Conservation (phyloP, 2,329 filamentous ascomycete species). For the Capronia epimyces region DNA sequence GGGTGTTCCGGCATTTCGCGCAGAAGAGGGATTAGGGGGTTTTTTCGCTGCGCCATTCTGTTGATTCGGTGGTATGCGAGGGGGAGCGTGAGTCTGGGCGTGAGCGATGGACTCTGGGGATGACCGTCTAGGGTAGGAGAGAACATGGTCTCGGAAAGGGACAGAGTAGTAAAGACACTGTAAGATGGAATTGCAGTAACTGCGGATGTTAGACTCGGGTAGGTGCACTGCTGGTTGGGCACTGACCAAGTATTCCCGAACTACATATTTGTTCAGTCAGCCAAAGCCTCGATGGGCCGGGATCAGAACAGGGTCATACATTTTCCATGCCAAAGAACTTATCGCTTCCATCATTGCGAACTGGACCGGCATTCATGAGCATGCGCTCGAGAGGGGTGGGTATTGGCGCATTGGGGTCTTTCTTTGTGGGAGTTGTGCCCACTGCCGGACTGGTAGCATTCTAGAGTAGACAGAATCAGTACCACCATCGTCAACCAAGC, state of each 20-base stretch:
- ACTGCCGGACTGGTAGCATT: slow-evolving; percentile 26
- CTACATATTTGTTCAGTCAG: slow-evolving; percentile 45
- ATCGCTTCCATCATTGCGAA: slow-evolving; percentile 84
- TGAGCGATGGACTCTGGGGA: slow-evolving; percentile 65
- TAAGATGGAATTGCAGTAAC: slow-evolving; percentile 97
- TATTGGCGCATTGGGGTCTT: slow-evolving; percentile 53
- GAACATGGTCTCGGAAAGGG: slow-evolving; percentile 85
- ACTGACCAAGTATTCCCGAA: slow-evolving; percentile 95
- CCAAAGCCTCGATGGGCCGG: slow-evolving; percentile 1
- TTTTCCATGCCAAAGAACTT: slow-evolving; percentile 99
- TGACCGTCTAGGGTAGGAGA: slow-evolving; percentile 76
- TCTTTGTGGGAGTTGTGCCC: slow-evolving; percentile 46
- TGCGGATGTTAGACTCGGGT: slow-evolving; percentile 42
- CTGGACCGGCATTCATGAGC: slow-evolving; percentile 71
- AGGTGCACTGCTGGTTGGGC: slow-evolving; percentile 12
- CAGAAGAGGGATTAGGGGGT: slow-evolving; percentile 30
- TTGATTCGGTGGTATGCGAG: slow-evolving; percentile 44
- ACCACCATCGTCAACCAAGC: not conserved
- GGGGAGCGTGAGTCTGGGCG: slow-evolving; percentile 56
- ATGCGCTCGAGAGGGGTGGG: slow-evolving; percentile 64
- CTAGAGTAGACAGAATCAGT: slow-evolving; percentile 9
- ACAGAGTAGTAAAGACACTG: slow-evolving; percentile 96
- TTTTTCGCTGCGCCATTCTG: slow-evolving; percentile 47
- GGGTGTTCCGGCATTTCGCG: slow-evolving; percentile 33
- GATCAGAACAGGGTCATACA: slow-evolving; percentile 51